A percentile compares a stretch with the other conserved stretches of the same genome.
Conservation (phyloP, 2,329 filamentous ascomycete genomes). For the Fusarium sulawesiense region DNA sequence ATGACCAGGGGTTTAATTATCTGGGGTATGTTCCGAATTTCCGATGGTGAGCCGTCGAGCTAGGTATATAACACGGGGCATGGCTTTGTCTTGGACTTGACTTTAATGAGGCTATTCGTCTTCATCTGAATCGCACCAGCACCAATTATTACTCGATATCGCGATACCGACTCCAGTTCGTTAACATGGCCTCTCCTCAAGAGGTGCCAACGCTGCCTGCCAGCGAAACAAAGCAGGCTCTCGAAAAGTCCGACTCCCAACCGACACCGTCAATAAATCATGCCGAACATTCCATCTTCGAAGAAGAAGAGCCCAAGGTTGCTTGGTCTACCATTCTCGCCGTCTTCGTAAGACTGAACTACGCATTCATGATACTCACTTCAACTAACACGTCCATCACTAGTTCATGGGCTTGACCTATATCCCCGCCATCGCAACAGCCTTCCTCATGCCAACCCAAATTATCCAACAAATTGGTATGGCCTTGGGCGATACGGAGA, state of each 20-base stretch:
- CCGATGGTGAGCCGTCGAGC: background rate
- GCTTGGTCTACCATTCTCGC: conserved; percentile 13
- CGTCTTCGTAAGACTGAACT: background rate
- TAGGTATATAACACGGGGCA: background rate
- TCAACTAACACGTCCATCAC: background rate
- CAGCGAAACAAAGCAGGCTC: background rate
- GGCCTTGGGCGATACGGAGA: conserved; percentile 2
- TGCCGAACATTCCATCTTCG: background rate
- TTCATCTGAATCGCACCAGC: too few relatives aligned
- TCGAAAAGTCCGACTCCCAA: background rate
- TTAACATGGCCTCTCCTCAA: background rate
- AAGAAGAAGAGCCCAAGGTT: background rate
- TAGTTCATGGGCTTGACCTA: conserved; percentile 19
- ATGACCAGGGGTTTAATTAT: background rate
- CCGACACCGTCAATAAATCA: background rate
- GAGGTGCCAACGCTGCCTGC: background rate
- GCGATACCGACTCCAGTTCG: background rate
- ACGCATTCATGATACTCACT: fast-evolving
- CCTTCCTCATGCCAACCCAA: conserved; percentile 14
- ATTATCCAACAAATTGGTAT: conserved; percentile 16
- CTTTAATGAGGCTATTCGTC: background rate
- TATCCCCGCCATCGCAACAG: conserved; percentile 15
- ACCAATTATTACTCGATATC: too few relatives aligned
- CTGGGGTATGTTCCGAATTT: background rate
- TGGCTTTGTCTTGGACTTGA: background rate